Percentiles rank a stretch among this genome's conserved stretches.
These are phyloP conservation scores for Cronartium ribicola DNA, from an alignment of 1,284 basidiomycete species.

Conservation along the genomic window DNA sequence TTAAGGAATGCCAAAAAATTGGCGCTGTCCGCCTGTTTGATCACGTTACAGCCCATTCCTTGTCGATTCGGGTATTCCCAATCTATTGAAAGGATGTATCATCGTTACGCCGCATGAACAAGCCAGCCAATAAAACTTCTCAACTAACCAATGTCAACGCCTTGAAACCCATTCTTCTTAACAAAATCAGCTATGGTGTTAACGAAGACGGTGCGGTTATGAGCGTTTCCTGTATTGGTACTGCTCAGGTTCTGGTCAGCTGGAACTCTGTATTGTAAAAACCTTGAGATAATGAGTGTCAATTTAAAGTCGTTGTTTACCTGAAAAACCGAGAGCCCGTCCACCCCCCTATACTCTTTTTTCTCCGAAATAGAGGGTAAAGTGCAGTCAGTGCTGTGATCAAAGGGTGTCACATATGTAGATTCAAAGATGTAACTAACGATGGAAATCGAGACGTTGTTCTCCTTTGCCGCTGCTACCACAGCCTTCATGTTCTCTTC, in stretches of 20 bases:
- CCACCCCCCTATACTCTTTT: background rate
- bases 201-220: constrained; percentile 22
- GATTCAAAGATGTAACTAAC: background rate
- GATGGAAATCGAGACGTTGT: constrained; percentile 1
- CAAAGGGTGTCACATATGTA: no score
- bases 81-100: background rate
- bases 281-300: no score
- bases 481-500: constrained; percentile 7
- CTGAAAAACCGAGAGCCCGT: background rate
- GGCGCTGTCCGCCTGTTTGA: background rate
- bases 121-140: background rate
- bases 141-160: constrained; percentile 5
- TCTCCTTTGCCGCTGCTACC: constrained; percentile 10
- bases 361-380: no score
- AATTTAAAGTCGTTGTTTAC: background rate
- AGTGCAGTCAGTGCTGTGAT: no score
- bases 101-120: no score
- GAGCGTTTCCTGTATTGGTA: constrained; percentile 15
- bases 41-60: constrained; percentile 7
- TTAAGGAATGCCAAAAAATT: constrained; percentile 2
- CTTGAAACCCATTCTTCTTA: constrained; percentile 20
- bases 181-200: constrained; percentile 12
- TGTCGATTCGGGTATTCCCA: constrained; percentile 13
- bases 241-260: background rate
- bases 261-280: background rate